Evolutionary conservation across 768 basidiomycete species (phyloP), one percentile per base, ranked within the genome.

Genomic region (Lanmaoa pseudosensibilis): DNA sequence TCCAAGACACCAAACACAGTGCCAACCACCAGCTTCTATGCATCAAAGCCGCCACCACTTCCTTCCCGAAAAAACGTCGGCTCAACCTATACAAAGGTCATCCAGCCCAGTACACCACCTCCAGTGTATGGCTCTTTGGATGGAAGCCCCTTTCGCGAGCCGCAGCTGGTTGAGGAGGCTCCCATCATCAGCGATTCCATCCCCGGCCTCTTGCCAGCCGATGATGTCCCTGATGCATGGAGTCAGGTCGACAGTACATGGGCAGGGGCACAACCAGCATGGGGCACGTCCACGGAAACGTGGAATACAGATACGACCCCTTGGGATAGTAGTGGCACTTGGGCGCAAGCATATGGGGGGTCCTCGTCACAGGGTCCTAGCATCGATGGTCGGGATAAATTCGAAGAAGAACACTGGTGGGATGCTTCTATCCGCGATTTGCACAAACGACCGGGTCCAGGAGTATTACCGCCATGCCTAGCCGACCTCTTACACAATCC

Each of bases 341-440:
- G 74, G 73, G 9, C 34, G 1, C 62, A 66, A 25, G n/a, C 57
- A 27, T 64, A 53, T 47, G 60, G 60, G 23, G 55, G 56, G 4
- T 41, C 71, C 9, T 56, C 69, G 7, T 62, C 60, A 18, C 69
- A 70, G 41, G 71, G 69, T n/a, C 68, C 69, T 57, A 70, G 55
- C 41, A 87, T 92, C 61, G 82, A 84, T 71, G 87, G 85, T 8
- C 77, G 89, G 45, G 76, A 78, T 50, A 75, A 74, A 9, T 65
- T 75, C 3, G 88, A 92, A 65, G 90, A 92, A 70, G 71, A 69
- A 19, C 73, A 75, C 45, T 92, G 90, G 90, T 91, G 85, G 85
- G 81, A 88, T 66, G 63, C 76, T 9, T 77, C 76, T 18, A 62
- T 77, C 19, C 80, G 82, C 41, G 74, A 74, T 39, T 69, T 53